Base-by-base conservation (phyloP, 768 basidiomycete genomes). In the Kwoniella europaea region DNA sequence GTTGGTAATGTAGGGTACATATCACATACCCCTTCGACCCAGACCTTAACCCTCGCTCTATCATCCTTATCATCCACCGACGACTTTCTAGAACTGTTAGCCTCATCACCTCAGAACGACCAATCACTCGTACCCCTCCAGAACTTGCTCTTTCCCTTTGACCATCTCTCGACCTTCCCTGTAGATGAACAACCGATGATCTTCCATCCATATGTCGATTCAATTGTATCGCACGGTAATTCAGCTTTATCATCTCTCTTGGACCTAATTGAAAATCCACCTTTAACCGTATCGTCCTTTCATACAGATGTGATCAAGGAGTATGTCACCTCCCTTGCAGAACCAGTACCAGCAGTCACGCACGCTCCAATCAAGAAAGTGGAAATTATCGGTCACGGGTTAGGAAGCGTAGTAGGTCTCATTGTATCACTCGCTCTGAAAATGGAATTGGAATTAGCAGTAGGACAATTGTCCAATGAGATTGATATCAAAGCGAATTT, bases 331-430 rank as follows among this genome's bases (percentile, higher is more conserved):
- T 69, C 70, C 22, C 56, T 71, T 24, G 20, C 46, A 5, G 42
- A 61, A 29, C 44, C 63, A 3, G 18, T 29, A 10, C 10, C 66
- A 4, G 50, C 62, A 6, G 58, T 43, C 9, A 16, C 20, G 16
- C 10, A 63, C 0, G 13, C 35, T 3, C 71, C 73, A 5, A 76
- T 81, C 60, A 67, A 69, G 53, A 56, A 68, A n/a, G 68, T 81
- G 44, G 74, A 78, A 43, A 75, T 81, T 41, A 73, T 78, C 44
- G 80, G 80, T 16, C 80, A 81, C 58, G 80, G 80, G 54, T 54
- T 81, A 24, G 80, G 80, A 4, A 69, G 69, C 16, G 67, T 65
- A n/a, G 69, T 79, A 15, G 78, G 73, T 10, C 60, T 79, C 16
- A 69, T 81, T 35, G 69, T 74, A 35, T 71, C 78, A 7, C 20